Percentiles rank a stretch among this genome's conserved stretches.
phyloP scores from a whole-genome alignment of 2,329 filamentous ascomycete species.

The Madurella fahalii region DNA sequence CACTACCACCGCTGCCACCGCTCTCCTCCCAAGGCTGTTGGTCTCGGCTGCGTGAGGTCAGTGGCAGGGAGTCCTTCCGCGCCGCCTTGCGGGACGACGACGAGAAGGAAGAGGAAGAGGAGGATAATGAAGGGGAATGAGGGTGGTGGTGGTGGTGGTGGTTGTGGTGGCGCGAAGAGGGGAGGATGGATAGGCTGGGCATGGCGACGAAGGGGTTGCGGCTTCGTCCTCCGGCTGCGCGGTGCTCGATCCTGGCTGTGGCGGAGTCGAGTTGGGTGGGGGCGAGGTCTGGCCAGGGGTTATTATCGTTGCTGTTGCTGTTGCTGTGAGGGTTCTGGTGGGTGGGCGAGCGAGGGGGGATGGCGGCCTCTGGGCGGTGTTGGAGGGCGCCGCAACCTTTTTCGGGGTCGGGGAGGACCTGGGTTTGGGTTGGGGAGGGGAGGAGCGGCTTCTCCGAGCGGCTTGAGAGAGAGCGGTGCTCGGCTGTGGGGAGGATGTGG shows the following conservation, averaged over 20 bases:
- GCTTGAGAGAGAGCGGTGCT: constrained; percentile 16
- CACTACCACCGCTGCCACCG: no score
- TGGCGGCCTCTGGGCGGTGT: background rate
- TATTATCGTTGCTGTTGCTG: background rate
- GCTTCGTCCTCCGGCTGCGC: background rate
- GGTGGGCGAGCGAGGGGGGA: background rate
- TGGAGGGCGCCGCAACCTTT: background rate
- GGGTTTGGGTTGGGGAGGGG: background rate
- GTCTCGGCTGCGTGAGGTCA: background rate
- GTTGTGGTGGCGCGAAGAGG: background rate
- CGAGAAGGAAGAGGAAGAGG: no score
- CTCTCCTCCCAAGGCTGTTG: no score
- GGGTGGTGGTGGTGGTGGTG: background rate
- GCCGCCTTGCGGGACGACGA: no score
- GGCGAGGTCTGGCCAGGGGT: constrained; percentile 25
- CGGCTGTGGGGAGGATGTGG: constrained; percentile 12
- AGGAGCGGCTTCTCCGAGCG: background rate
- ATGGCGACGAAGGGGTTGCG: constrained; percentile 1
- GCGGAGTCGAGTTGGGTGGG: constrained; percentile 10
- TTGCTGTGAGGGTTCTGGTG: background rate
- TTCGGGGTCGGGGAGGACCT: background rate
- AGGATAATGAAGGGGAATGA: no score
- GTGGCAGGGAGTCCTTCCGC: no score
- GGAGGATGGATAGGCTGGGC: background rate
- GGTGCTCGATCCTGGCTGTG: constrained; percentile 6